Evolutionary conservation across 176 grass and related monocot species (phyloP).

Genomic region (Guadua angustifolia): DNA sequence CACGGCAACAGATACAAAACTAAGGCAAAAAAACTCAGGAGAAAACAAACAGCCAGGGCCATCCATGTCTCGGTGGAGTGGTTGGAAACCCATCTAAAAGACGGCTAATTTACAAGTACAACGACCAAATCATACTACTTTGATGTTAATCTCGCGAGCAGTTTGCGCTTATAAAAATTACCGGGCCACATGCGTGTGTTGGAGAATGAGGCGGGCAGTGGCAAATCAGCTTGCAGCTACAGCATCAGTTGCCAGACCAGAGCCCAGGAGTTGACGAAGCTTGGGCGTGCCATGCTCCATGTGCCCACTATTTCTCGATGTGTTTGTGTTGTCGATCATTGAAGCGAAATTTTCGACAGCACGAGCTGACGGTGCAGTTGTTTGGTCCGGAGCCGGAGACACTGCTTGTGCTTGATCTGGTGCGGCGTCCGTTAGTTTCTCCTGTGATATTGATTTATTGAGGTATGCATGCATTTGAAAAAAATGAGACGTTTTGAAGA

Average conservation of each 20-base stretch:
- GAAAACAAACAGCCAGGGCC: neutral
- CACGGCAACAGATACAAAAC: neutral
- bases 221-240: slow-evolving; percentile 53
- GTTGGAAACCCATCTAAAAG: slow-evolving; percentile 24
- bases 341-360: slow-evolving; percentile 59
- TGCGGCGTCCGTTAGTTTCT: slow-evolving; percentile 36
- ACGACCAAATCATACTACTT: slow-evolving; percentile 23
- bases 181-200: slow-evolving; percentile 37
- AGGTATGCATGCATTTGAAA: neutral
- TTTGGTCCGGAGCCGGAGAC: neutral
- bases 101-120: slow-evolving; percentile 45
- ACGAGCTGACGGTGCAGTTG: neutral
- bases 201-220: neutral
- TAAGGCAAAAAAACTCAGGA: neutral
- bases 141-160: slow-evolving; percentile 32
- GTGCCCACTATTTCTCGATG: slow-evolving; percentile 34
- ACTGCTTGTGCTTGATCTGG: slow-evolving; percentile 13
- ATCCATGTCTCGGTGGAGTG: neutral
- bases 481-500: neutral
- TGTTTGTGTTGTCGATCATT: slow-evolving; percentile 47
- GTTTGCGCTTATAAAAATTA: slow-evolving; percentile 44
- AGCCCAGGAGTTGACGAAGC: slow-evolving; percentile 63
- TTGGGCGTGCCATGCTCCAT: slow-evolving; percentile 38
- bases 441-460: slow-evolving; percentile 22
- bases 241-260: slow-evolving; percentile 41